Base-by-base conservation (phyloP, 2,329 filamentous ascomycete species). In the Trichoderma arundinaceum region DNA sequence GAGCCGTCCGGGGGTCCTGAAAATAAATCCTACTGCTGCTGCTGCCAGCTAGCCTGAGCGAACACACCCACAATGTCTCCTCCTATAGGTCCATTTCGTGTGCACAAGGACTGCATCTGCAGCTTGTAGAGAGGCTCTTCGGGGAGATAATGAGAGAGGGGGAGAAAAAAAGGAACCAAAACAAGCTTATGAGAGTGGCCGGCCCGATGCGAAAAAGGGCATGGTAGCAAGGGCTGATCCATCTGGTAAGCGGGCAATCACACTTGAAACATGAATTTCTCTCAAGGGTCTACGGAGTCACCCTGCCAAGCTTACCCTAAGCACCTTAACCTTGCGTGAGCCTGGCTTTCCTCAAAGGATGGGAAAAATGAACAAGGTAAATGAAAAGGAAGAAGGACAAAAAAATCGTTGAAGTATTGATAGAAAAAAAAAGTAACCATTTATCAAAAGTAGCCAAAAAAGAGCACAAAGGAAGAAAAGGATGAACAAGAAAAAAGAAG, bases 211-310 rank as follows among this genome's bases (percentile, higher is more conserved):
- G 9, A 17, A 38, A 7, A 32, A 38, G 22, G 28, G 46, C 46
- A 22, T 12, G 46, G n/a, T 49, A 49, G 46, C 38, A 10, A 41
- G 38, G 12, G 38, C 38, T 52, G 3, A 7, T 44, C n/a, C 15
- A 0, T 19, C 48, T 9, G 38, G 53, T 57, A 43, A 57, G 38
- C 38, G 32, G 9, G 39, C 22, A 57, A 43, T 32, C 53, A 39
- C 32, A 33, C 53, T 57, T 57, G 53, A 57, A 32, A 44, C 53
- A 28, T 41, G 52, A 43, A 43, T 22, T n/a, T 32, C 13, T 43
- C 19, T 28, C 19, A 28, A 56, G 35, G 17, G 38, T 56, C 51
- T 53, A 53, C 51, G 41, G 12, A 7, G 4, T 43, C 12, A 32
- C 46, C 22, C 28, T 54, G 52, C 35, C 35, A 28, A 41, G 48